Conservation (phyloP, 176 grass and related monocot species). For the Bromus sterilis region DNA sequence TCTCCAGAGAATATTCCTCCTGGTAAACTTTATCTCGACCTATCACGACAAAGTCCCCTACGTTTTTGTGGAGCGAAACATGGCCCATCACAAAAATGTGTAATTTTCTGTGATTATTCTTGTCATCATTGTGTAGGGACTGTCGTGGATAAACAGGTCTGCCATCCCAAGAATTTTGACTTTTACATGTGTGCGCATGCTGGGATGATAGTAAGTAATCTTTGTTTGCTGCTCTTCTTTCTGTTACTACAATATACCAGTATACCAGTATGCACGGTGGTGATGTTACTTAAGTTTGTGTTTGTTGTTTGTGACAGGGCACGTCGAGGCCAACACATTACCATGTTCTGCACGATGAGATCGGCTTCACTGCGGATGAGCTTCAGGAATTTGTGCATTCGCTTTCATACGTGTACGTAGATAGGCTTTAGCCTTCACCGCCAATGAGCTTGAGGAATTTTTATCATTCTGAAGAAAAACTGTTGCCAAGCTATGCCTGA, state of each 20-base stretch:
- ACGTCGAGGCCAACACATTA: slow-evolving; percentile 74
- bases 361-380: slow-evolving; percentile 60
- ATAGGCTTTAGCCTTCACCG: too few relatives aligned
- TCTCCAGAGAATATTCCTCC: slow-evolving; percentile 60
- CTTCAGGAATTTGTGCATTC: slow-evolving; percentile 88
- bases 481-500: not conserved
- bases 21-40: slow-evolving; percentile 24
- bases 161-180: too few relatives aligned
- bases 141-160: too few relatives aligned
- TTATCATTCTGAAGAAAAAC: not conserved
- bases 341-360: slow-evolving; percentile 79
- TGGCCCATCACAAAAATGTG: too few relatives aligned
- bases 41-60: not conserved
- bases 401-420: slow-evolving; percentile 74
- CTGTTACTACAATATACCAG: not conserved
- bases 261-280: not conserved
- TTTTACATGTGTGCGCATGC: slow-evolving; percentile 85
- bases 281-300: not conserved
- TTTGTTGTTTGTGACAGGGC: slow-evolving; percentile 34
- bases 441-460: too few relatives aligned
- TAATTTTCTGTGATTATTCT: too few relatives aligned
- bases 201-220: slow-evolving; percentile 67
- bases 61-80: not conserved
- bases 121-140: too few relatives aligned
- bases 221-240: not conserved